These are phyloP conservation scores for Erodium texanum DNA, from an alignment of 441 rosid species.

Conservation along the genomic window DNA sequence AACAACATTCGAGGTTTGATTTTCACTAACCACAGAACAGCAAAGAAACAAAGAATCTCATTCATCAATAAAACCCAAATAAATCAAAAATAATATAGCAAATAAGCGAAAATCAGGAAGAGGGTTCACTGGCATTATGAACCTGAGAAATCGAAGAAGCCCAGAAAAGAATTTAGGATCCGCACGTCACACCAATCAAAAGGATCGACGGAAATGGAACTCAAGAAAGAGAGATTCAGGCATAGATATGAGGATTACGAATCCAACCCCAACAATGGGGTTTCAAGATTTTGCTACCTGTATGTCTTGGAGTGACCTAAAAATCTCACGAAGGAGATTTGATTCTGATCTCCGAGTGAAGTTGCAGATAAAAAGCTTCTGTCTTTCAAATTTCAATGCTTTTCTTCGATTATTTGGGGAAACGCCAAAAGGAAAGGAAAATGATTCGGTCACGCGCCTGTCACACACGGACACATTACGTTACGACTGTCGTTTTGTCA, in stretches of 20 bases:
- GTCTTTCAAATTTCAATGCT: not conserved
- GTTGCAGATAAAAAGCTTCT: not conserved
- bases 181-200: not conserved
- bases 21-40: not conserved
- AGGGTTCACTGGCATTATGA: not conserved
- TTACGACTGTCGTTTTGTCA: not conserved
- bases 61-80: not conserved
- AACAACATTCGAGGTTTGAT: not conserved
- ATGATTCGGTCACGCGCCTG: not conserved
- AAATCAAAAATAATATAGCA: not conserved
- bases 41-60: not conserved
- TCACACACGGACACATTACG: not conserved
- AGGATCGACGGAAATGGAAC: not conserved
- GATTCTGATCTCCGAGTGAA: not conserved
- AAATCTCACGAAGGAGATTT: not conserved
- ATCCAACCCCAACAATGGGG: not conserved
- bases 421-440: not conserved
- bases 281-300: not conserved
- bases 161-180: not conserved
- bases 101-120: not conserved
- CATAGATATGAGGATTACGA: not conserved
- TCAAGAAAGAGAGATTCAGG: not conserved
- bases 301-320: not conserved
- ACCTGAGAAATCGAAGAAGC: not conserved
- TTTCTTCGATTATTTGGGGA: conserved; percentile 1